These are phyloP conservation scores for Rhodotorula mucilaginosa DNA, from an alignment of 1,284 basidiomycete species.

Conservation along the genomic window DNA sequence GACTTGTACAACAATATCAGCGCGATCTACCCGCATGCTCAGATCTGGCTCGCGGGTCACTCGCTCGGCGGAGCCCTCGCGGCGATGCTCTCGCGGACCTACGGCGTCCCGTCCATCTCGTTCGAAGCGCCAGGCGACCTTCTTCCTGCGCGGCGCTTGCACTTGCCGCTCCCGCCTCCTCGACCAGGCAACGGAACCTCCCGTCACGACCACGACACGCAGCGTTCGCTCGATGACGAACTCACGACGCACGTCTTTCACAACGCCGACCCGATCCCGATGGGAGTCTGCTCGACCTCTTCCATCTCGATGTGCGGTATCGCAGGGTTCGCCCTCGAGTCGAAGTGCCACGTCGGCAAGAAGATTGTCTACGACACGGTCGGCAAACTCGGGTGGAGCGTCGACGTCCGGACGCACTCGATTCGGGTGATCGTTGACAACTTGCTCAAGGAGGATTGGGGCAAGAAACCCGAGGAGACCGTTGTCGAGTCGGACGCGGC, in stretches of 20 bases:
- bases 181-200: neutral
- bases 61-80: constrained; percentile 85
- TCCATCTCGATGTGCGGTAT: constrained; percentile 41
- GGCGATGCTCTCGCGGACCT: constrained; percentile 82
- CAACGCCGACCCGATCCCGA: constrained; percentile 54
- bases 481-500: neutral
- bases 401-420: constrained; percentile 71
- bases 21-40: constrained; percentile 86
- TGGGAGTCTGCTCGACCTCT: constrained; percentile 33
- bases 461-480: constrained; percentile 44
- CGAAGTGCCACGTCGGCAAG: constrained; percentile 74
- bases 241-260: constrained; percentile 57
- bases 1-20: constrained; percentile 91
- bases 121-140: constrained; percentile 91
- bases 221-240: constrained; percentile 21
- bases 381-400: constrained; percentile 73
- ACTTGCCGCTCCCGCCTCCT: constrained; percentile 67
- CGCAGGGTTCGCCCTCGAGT: constrained; percentile 47
- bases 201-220: constrained; percentile 13
- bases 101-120: constrained; percentile 83
- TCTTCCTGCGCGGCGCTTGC: constrained; percentile 77
- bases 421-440: constrained; percentile 73
- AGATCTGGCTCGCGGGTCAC: constrained; percentile 91
- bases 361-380: constrained; percentile 86
- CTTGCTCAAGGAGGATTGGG: constrained; percentile 73